Evolutionary conservation across 257 asterid genomes (phyloP).

Genomic region (Linaria vulgaris): DNA sequence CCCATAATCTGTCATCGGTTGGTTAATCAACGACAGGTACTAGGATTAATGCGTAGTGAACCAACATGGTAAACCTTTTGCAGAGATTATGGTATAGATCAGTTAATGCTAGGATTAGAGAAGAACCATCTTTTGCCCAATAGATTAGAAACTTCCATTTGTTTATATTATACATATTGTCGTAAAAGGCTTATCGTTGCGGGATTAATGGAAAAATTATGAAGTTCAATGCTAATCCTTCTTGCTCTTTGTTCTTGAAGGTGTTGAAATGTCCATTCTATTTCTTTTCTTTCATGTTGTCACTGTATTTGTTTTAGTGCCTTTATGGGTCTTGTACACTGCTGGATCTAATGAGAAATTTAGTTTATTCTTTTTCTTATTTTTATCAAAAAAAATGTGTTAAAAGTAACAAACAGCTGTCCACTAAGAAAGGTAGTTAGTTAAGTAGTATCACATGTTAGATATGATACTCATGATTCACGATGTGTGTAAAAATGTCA

Average conservation of each 20-base stretch:
- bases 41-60: slow-evolving; percentile 23
- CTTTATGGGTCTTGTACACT: too few relatives aligned
- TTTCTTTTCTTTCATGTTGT: not conserved
- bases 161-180: slow-evolving; percentile 39
- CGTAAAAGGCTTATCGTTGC: slow-evolving; percentile 22
- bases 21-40: slow-evolving; percentile 26
- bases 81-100: slow-evolving; percentile 42
- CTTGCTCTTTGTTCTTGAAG: not conserved
- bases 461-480: too few relatives aligned
- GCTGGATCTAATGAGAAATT: too few relatives aligned
- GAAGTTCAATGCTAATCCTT: not conserved
- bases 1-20: slow-evolving; percentile 27
- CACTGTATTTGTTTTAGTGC: too few relatives aligned
- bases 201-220: slow-evolving; percentile 27
- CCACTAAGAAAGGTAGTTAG: too few relatives aligned
- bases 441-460: too few relatives aligned
- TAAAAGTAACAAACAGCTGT: too few relatives aligned
- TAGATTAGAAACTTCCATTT: slow-evolving; percentile 35
- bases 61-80: slow-evolving; percentile 26
- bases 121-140: slow-evolving; percentile 21
- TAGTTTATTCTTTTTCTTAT: too few relatives aligned
- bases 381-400: too few relatives aligned
- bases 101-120: slow-evolving; percentile 40
- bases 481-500: too few relatives aligned
- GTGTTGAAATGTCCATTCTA: not conserved